Percentiles rank a stretch among this genome's conserved stretches.
Evolutionary conservation across 345 rosid genomes (phyloP).

Genomic region (Aethionema arabicum): DNA sequence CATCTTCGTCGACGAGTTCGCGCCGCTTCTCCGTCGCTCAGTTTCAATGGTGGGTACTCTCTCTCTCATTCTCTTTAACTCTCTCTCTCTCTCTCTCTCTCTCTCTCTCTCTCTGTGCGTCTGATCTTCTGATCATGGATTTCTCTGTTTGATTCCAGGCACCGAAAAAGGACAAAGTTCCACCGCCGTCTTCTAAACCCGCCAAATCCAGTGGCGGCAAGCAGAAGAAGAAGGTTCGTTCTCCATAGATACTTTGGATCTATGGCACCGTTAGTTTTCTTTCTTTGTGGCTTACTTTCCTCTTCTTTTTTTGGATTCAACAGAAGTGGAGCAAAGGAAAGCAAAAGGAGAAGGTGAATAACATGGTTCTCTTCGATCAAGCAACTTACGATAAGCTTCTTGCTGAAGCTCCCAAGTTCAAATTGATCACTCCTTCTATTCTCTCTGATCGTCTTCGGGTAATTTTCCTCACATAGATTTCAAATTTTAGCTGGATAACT

Average conservation of each 20-base stretch:
- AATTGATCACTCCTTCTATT: constrained; percentile 54
- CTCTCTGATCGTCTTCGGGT: constrained; percentile 59
- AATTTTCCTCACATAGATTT: neutral
- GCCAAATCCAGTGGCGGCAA: constrained; percentile 20
- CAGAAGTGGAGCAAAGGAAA: constrained; percentile 67
- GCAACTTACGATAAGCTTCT: constrained; percentile 51
- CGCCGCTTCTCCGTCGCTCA: constrained; percentile 12
- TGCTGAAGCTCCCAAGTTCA: constrained; percentile 51
- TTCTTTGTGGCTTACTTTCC: neutral
- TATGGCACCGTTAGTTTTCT: neutral
- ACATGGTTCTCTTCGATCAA: constrained; percentile 56
- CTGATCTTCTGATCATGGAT: neutral
- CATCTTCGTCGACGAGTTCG: neutral
- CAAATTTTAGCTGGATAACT: neutral
- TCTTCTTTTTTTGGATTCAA: neutral
- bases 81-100: neutral
- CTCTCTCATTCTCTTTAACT: neutral
- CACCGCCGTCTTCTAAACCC: constrained; percentile 16
- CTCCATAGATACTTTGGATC: too few species aligned
- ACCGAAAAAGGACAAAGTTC: constrained; percentile 18
- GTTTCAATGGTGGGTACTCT: constrained; percentile 19
- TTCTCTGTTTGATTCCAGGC: neutral
- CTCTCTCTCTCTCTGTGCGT: neutral
- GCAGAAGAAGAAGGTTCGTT: constrained; percentile 18
- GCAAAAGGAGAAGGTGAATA: constrained; percentile 66